These are phyloP conservation scores for Trametes villosa DNA, from an alignment of 768 basidiomycete species.

Conservation along the genomic window DNA sequence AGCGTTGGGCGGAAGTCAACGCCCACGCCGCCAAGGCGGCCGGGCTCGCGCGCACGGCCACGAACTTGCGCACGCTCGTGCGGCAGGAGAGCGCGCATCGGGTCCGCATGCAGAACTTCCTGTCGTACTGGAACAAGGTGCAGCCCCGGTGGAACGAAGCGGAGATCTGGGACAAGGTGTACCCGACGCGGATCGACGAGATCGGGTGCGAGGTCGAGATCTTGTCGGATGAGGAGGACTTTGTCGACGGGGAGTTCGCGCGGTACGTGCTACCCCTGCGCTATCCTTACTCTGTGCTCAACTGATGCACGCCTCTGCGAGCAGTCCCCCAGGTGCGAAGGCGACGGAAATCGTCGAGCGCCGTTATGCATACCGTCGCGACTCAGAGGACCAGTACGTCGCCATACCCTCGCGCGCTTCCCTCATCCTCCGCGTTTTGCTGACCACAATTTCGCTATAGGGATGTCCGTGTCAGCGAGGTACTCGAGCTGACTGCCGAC, in stretches of 20 bases:
- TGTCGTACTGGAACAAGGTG: slow-evolving; percentile 8
- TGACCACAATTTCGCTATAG: background rate
- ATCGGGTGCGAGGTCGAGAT: slow-evolving; percentile 6
- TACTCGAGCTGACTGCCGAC: background rate
- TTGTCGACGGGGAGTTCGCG: background rate
- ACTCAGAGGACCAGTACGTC: background rate
- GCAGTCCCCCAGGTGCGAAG: background rate
- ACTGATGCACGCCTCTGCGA: too few species aligned
- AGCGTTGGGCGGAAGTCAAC: background rate
- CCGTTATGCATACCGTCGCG: background rate
- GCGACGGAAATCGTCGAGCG: background rate
- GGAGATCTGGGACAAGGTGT: slow-evolving; percentile 14
- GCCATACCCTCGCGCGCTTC: background rate
- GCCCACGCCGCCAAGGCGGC: background rate
- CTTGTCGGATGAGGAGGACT: slow-evolving; percentile 13
- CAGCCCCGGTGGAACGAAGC: slow-evolving; percentile 8
- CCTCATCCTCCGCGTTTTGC: background rate
- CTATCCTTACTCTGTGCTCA: background rate
- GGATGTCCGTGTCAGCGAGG: background rate
- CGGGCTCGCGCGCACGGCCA: too few species aligned
- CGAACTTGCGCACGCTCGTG: slow-evolving; percentile 4
- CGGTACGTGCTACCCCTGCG: background rate
- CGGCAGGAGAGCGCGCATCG: slow-evolving; percentile 13
- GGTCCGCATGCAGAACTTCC: slow-evolving; percentile 7
- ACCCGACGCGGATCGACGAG: slow-evolving; percentile 4